Evolutionary conservation across 441 rosid genomes (phyloP).

Genomic region (Euphorbia neoarborescens): DNA sequence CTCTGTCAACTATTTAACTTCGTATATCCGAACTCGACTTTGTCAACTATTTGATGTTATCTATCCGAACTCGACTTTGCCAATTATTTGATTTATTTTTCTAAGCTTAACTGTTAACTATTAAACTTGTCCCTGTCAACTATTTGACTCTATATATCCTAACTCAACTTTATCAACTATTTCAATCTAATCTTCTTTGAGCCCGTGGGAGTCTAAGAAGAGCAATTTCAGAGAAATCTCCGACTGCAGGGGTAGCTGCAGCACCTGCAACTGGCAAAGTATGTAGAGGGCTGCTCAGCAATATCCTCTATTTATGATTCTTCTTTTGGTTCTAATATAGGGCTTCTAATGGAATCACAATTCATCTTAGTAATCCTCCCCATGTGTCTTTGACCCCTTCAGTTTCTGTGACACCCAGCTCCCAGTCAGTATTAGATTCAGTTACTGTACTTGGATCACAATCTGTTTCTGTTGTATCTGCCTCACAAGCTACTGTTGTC

Average conservation of each 20-base stretch:
- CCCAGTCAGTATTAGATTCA: constrained; percentile 29
- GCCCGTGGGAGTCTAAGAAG: constrained; percentile 95
- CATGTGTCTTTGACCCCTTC: constrained; percentile 32
- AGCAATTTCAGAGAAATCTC: constrained; percentile 41
- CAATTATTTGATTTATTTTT: too few relatives aligned
- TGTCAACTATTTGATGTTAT: too few relatives aligned
- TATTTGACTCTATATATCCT: too few relatives aligned
- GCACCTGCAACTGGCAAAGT: constrained; percentile 32
- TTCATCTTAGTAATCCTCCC: constrained; percentile 21
- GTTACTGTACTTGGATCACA: neutral
- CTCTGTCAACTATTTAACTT: too few relatives aligned
- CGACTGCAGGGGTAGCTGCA: constrained; percentile 25
- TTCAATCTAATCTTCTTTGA: too few relatives aligned
- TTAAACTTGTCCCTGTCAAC: too few relatives aligned
- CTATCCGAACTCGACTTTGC: too few relatives aligned
- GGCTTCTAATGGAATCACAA: constrained; percentile 18
- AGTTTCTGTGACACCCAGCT: constrained; percentile 27
- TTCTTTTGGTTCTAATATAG: constrained; percentile 21
- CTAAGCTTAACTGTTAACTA: too few relatives aligned
- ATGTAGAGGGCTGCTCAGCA: constrained; percentile 29
- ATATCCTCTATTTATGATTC: constrained; percentile 27
- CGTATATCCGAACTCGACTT: too few relatives aligned
- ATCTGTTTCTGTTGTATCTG: constrained; percentile 1
- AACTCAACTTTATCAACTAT: too few relatives aligned
- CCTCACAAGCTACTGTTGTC: neutral